Base-by-base conservation (phyloP, 139 green algal genomes). In the Chlamydomonas eustigma region DNA sequence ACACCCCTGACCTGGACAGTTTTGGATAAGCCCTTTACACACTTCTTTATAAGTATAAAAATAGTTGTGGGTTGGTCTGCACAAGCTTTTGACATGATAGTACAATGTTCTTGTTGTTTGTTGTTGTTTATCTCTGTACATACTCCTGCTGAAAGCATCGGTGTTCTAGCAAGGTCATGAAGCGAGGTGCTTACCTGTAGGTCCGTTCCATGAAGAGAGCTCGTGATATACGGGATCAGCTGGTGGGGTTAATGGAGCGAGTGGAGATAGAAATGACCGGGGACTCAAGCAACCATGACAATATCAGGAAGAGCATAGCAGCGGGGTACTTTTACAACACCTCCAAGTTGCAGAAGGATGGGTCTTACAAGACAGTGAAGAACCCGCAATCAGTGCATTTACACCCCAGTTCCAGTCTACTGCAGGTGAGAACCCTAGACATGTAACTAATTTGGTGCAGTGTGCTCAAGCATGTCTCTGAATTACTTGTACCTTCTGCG, bases 321-420 rank as follows among this genome's bases (percentile, higher is more conserved):
- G 81, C 84, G 5, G 93, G 88, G 34, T 99, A 93, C 83, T 99
- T 99, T 89, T 99, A 98, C 90, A 89, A 98, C 84, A 88, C 87
- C 0, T 84, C 93, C 8, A 80, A 81, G 37, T 90, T 98, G 66
- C 90, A 95, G 83, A 91, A 90, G 75, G 94, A 93, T 67, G 93
- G 94, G 39, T 80, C 80, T n/a, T 99, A 98, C 88, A 86, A 88
- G 39, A 99, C 95, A 0, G 81, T 99, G 51, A 99, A 99, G 83
- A 93, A 94, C 77, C 93, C 93, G 6, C 90, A 94, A 81, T 90
- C 92, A 1, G 96, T 99, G 73, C 82, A 95, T 84, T 91, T 99
- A 12, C 66, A 74, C 35, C 66, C 66, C 12, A 74, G 66, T 35
- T 74, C 66, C 33, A 74, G 66, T 35, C 28, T 74, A 28, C 30